A percentile compares a stretch with the other conserved stretches of the same genome.
phyloP scores from a whole-genome alignment of 495 filamentous ascomycete genomes.

The Aspergillus cavernicola region DNA sequence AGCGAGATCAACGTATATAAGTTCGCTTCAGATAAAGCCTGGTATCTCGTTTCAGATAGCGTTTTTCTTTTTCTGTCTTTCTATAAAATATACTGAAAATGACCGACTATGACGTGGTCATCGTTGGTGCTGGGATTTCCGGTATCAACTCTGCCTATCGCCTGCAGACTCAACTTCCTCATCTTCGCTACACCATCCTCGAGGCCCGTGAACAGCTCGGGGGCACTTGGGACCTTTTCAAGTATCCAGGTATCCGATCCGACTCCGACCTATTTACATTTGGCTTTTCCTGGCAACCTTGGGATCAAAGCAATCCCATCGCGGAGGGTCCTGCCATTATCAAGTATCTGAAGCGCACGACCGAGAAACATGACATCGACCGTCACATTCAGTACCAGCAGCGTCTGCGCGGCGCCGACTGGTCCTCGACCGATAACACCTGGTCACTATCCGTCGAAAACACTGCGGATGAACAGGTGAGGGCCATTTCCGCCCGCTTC shows the following conservation, averaged over 20 bases:
- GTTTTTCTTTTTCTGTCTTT: neutral
- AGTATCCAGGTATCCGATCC: slow-evolving; percentile 65
- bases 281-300: slow-evolving; percentile 66
- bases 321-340: slow-evolving; percentile 57
- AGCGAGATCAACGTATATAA: slow-evolving; percentile 4
- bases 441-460: slow-evolving; percentile 60
- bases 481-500: slow-evolving; percentile 49
- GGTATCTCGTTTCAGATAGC: neutral
- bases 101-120: slow-evolving; percentile 54
- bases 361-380: slow-evolving; percentile 57
- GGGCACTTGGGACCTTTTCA: slow-evolving; percentile 72
- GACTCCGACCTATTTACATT: slow-evolving; percentile 67
- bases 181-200: slow-evolving; percentile 55
- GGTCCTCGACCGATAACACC: slow-evolving; percentile 53
- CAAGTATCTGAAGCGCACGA: slow-evolving; percentile 59
- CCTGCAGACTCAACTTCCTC: slow-evolving; percentile 55
- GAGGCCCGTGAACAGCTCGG: slow-evolving; percentile 58
- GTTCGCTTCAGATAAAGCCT: neutral
- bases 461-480: slow-evolving; percentile 31
- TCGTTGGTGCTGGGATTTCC: slow-evolving; percentile 71
- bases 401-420: slow-evolving; percentile 51
- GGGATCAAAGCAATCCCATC: slow-evolving; percentile 56
- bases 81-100: neutral
- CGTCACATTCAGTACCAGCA: slow-evolving; percentile 57
- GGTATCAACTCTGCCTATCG: slow-evolving; percentile 74